These are phyloP conservation scores for Saccharomyces hybrid DNA, from an alignment of 1,139 yeast genomes.

Conservation along the genomic window DNA sequence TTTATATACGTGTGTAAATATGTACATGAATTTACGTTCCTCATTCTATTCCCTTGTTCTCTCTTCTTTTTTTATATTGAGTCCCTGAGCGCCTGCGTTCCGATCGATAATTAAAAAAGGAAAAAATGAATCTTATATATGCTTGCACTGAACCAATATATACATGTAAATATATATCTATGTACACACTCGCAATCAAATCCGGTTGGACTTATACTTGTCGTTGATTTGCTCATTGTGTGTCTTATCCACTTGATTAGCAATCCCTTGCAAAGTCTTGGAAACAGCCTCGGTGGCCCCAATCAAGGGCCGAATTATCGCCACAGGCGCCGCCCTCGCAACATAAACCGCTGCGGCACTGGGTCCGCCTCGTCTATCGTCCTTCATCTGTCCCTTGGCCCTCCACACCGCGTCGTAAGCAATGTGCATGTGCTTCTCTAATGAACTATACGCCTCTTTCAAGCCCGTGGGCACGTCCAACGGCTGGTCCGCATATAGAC, in stretches of 20 bases:
- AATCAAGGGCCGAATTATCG: slow-evolving; percentile 74
- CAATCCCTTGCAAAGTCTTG: slow-evolving; percentile 72
- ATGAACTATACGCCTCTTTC: slow-evolving; percentile 59
- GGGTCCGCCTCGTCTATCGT: slow-evolving; percentile 45
- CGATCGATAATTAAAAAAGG: no score
- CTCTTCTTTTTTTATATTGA: no score
- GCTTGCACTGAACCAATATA: not conserved
- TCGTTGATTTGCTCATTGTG: slow-evolving; percentile 45
- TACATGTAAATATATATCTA: not conserved
- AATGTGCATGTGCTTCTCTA: slow-evolving; percentile 59
- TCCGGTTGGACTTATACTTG: slow-evolving; percentile 36
- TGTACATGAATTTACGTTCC: not conserved
- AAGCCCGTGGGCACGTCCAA: slow-evolving; percentile 62
- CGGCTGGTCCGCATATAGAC: slow-evolving; percentile 85
- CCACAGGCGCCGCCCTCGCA: slow-evolving; percentile 73
- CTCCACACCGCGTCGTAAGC: slow-evolving; percentile 59
- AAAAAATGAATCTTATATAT: not conserved
- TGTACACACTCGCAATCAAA: not conserved
- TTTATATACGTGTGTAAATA: slow-evolving; percentile 1
- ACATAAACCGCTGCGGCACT: slow-evolving; percentile 56
- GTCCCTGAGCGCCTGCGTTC: no score
- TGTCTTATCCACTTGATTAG: slow-evolving; percentile 69
- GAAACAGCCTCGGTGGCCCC: slow-evolving; percentile 91
- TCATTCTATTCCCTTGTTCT: no score
- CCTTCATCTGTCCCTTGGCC: slow-evolving; percentile 54